Evolutionary conservation across 148 eudicot genomes (phyloP).

Genomic region (Fallopia convolvulus): DNA sequence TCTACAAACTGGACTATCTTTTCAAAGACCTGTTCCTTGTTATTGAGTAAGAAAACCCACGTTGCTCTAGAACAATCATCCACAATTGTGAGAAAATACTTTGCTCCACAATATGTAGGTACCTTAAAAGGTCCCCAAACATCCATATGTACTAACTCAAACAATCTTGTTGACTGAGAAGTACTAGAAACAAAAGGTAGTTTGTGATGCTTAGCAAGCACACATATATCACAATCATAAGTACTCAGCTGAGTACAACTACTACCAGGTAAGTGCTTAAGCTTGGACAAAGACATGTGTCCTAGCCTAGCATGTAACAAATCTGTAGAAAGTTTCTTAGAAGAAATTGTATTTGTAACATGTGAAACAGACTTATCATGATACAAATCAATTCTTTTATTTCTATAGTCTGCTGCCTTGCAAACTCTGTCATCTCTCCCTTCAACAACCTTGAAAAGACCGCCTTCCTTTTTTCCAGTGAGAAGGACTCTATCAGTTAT

Average conservation of each 20-base stretch:
- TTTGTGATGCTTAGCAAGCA: background rate
- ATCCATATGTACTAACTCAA: background rate
- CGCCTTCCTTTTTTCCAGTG: no score
- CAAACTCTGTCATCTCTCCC: no score
- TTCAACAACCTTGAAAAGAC: no score
- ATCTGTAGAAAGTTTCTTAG: no score
- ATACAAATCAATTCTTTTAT: no score
- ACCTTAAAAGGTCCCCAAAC: background rate
- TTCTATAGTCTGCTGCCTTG: no score
- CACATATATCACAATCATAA: background rate
- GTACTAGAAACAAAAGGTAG: background rate
- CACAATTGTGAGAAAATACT: background rate
- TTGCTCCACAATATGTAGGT: background rate
- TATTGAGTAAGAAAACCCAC: background rate
- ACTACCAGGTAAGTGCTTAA: no score
- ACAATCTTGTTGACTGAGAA: background rate
- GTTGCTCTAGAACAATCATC: background rate
- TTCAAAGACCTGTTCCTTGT: background rate
- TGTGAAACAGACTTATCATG: no score
- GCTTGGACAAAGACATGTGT: no score
- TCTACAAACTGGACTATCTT: background rate
- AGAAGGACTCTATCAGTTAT: no score
- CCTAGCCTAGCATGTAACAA: background rate
- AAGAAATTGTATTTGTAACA: no score
- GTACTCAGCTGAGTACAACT: fast-evolving